Evolutionary conservation across 257 asterid species (phyloP), one percentile per base, ranked within the genome.

Genomic region (Jasminum sambac): DNA sequence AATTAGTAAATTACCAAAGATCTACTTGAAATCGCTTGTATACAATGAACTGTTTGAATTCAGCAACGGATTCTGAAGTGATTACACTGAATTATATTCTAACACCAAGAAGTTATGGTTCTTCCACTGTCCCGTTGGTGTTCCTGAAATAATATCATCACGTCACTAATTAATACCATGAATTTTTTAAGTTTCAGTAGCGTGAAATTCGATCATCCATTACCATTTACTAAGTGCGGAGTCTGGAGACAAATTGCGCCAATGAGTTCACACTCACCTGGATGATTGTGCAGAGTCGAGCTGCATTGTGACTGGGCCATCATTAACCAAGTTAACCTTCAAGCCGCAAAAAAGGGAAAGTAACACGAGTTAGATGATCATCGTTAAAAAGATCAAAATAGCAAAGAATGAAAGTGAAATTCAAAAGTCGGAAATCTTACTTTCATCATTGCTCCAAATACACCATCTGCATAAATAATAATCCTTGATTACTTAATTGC

Each of bases 281-380:
- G 97, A 85, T 30, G 85, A 80, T 83, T 82, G 89, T n/a, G 81
- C 66, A 11, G 98, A 94, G 67, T 91, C 97, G 3, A 94, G 90
- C 86, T 90, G 95, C 96, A 91, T 86, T 46, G 97, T 94, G 63
- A 91, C 96, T 23, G 96, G 97, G 66, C 97, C 96, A 76, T 90
- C 98, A 70, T 93, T 93, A 39, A 90, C 90, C 86, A 89, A 86
- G 74, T 82, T 89, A 68, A 90, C 98, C 98, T 89, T 50, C 66
- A 79, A 34, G 66, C 72, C 34, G 68, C 26, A 26, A 68, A 26
- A 25, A 10, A 30, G 34, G 19, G 2, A 13, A 36, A 24, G 36
- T 1, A 39, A 75, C 71, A 11, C 9, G 25, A 34, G 52, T 42
- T 36, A 73, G 72, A 24, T 48, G 40, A 23, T 36, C 44, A 16